These are phyloP conservation scores for Krasilnikovozyma curviuscula DNA, from an alignment of 768 basidiomycete genomes.

Conservation along the genomic window DNA sequence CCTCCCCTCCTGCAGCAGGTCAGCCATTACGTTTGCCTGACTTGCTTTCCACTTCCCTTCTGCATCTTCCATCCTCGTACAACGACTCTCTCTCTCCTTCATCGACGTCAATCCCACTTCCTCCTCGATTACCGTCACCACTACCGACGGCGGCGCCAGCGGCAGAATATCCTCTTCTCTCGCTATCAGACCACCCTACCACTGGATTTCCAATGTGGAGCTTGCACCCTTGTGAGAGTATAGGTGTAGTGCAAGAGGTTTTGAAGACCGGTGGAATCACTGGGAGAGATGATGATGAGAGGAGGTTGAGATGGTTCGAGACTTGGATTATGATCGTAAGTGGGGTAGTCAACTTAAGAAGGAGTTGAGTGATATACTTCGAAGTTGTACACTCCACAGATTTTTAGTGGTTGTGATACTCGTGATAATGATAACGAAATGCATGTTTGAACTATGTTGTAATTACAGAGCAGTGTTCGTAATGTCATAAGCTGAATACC, in stretches of 20 bases:
- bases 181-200: slow-evolving; percentile 71
- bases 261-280: slow-evolving; percentile 23
- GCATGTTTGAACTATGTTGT: no score
- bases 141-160: slow-evolving; percentile 6
- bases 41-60: slow-evolving; percentile 40
- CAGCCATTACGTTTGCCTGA: slow-evolving; percentile 39
- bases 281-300: not conserved
- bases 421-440: no score
- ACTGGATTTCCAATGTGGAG: slow-evolving; percentile 61
- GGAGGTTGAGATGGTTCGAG: slow-evolving; percentile 27
- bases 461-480: no score
- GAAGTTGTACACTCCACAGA: no score
- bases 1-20: slow-evolving; percentile 36
- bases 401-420: no score
- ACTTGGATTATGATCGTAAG: slow-evolving; percentile 61
- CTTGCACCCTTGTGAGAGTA: slow-evolving; percentile 69
- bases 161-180: slow-evolving; percentile 48
- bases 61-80: slow-evolving; percentile 31
- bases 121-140: slow-evolving; percentile 22
- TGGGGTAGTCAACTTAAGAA: slow-evolving; percentile 39
- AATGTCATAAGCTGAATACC: no score
- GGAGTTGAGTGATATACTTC: no score
- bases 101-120: slow-evolving; percentile 12
- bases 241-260: slow-evolving; percentile 46
- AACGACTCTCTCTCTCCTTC: not conserved